Base-by-base conservation (phyloP, 352 stramenopile genomes). In the Phytopythium helicoides region DNA sequence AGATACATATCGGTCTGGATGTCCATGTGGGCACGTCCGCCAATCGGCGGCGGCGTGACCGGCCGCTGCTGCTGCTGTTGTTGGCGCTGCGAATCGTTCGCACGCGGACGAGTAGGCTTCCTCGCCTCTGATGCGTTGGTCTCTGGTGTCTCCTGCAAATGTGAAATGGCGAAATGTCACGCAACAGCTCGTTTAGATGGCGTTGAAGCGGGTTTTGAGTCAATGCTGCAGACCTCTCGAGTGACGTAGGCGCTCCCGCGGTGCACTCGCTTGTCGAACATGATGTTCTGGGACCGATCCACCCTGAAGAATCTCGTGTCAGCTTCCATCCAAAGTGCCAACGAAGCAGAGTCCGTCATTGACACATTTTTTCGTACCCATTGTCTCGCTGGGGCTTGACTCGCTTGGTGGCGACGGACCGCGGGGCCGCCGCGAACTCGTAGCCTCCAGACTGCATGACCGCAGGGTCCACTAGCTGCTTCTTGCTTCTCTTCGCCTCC, bases 1-100 rank as follows among this genome's bases (percentile, higher is more conserved):
- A 98, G 71, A 66, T 96, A 98, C 45, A 87, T 96, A 54, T 98
- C 94, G 1, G 94, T 98, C 68, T 98, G 94, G 31, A 96, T 92
- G 54, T 97, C 86, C 77, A 97, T 97, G 71, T 98, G 94, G 44
- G 68, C 60, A 16, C 94, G 72, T 0, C 92, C 89, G 16, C 87
- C 70, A 22, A 98, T 68, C 12, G 94, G 81, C 9, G 88, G 88
- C 16, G 90, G 92, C n/a, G 91, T 98, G 7, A 35, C 23, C 0
- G 86, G 75, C 7, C 81, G n/a, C n/a, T n/a, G 69, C 34, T 81
- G 64, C 21, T 76, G 67, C 15, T 73, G 60, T 18, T 67, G 55
- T 19, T 66, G 62, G 16, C 65, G 59, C 19, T 73, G 56, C 31
- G 71, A 37, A 15, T 52, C 46, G 18, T 14, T 31, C 46, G 7